Evolutionary conservation across 208 protist species (phyloP).

Genomic region (Tritrichomonas foetus): DNA sequence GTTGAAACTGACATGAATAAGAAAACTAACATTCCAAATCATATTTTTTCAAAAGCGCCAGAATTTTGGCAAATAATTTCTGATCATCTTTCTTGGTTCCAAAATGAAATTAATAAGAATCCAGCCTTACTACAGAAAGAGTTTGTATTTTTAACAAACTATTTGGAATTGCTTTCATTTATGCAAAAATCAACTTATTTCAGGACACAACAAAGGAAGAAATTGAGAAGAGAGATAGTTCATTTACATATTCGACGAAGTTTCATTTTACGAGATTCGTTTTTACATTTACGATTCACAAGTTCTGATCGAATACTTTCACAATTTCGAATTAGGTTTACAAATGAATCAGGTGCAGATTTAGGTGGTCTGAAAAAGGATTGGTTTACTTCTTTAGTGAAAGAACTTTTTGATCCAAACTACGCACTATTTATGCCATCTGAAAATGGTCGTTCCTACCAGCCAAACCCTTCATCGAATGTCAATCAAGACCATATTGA

Average conservation of each 20-base stretch:
- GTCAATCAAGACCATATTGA: slow-evolving; percentile 86
- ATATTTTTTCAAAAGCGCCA: neutral
- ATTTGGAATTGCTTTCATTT: neutral
- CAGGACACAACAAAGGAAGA: too few species aligned
- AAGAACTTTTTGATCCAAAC: slow-evolving; percentile 49
- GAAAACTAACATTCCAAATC: too few species aligned
- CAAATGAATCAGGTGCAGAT: slow-evolving; percentile 50
- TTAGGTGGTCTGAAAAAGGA: slow-evolving; percentile 46
- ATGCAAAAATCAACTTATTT: neutral
- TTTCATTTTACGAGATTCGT: neutral
- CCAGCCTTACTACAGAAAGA: neutral
- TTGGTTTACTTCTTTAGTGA: slow-evolving; percentile 47
- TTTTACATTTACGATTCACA: neutral
- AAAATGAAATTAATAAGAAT: neutral
- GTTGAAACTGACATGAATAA: too few species aligned
- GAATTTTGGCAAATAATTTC: slow-evolving; percentile 9
- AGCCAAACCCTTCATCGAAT: slow-evolving; percentile 85
- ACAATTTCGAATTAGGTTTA: slow-evolving; percentile 40
- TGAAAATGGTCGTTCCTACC: slow-evolving; percentile 64
- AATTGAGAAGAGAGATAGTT: neutral
- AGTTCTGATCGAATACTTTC: neutral
- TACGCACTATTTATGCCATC: slow-evolving; percentile 49
- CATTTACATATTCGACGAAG: neutral
- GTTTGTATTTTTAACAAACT: neutral
- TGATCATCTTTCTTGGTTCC: neutral